Evolutionary conservation across 306 rosid genomes (phyloP).

Genomic region (Acacia confusa): DNA sequence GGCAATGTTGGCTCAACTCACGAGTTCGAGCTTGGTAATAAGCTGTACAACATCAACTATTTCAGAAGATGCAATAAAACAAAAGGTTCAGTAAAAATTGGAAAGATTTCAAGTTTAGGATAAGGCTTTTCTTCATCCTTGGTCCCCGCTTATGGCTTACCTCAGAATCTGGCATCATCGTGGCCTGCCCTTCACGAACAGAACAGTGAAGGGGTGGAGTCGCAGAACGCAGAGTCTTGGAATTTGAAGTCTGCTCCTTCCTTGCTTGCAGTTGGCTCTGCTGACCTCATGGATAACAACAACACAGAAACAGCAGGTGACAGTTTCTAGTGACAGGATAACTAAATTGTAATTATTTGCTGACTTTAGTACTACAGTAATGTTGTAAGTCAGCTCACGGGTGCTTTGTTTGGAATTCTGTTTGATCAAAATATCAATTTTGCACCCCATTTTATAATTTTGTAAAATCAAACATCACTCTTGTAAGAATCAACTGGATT

Average conservation of each 20-base stretch:
- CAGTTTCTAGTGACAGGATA: not conserved
- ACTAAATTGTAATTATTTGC: not conserved
- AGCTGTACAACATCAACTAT: not conserved
- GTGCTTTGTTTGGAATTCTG: not conserved
- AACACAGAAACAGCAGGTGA: not conserved
- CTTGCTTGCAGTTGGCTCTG: not conserved
- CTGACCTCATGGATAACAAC: constrained; percentile 6
- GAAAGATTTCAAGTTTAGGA: not conserved
- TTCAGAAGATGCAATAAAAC: not conserved
- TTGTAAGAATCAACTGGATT: not conserved
- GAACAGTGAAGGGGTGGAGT: not conserved
- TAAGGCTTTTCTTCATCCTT: not conserved
- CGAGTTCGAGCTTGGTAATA: not conserved
- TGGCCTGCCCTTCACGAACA: not conserved
- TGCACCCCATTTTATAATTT: not conserved
- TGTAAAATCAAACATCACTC: not conserved
- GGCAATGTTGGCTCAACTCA: not conserved
- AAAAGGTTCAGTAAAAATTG: not conserved
- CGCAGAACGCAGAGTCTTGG: constrained; percentile 4
- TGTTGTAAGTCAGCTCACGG: not conserved
- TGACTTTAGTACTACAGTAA: not conserved
- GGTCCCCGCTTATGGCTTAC: not conserved
- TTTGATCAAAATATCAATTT: not conserved
- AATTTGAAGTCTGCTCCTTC: constrained; percentile 20
- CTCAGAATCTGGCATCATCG: not conserved